Conservation (phyloP, 2,329 filamentous ascomycete species). For the Allantophomopsis cytisporea region DNA sequence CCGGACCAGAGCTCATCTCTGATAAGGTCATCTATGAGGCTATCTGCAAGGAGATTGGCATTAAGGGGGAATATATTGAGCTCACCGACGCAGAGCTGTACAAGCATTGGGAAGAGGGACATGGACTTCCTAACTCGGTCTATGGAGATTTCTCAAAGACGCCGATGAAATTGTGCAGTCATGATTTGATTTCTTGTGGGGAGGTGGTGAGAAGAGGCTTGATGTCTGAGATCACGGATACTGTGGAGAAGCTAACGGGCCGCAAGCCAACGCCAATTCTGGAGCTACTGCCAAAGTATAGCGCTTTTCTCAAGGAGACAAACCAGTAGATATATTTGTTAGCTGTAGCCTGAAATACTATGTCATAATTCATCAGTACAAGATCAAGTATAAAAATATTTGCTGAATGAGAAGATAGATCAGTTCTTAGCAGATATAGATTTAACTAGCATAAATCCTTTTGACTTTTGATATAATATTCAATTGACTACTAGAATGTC, state of each 20-base stretch:
- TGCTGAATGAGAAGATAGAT: too few species aligned
- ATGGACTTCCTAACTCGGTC: conserved; percentile 7
- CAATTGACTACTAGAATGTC: too few species aligned
- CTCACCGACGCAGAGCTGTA: conserved; percentile 8
- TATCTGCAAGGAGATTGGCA: conserved; percentile 9
- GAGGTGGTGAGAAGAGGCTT: conserved; percentile 3
- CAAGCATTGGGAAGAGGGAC: conserved; percentile 1
- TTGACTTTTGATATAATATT: too few species aligned
- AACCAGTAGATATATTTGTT: too few species aligned
- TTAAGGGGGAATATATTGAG: conserved; percentile 6
- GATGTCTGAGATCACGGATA: conserved; percentile 1
- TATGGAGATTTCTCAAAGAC: conserved; percentile 6
- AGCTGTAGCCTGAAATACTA: too few species aligned
- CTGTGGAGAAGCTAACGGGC: conserved; percentile 2
- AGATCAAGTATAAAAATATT: too few species aligned
- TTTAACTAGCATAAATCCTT: too few species aligned
- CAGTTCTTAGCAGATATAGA: too few species aligned
- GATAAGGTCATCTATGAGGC: conserved; percentile 9
- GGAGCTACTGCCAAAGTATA: not conserved
- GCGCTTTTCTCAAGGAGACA: not conserved
- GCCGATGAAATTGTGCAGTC: conserved; percentile 9
- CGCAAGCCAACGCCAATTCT: not conserved
- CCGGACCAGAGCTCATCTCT: conserved; percentile 8
- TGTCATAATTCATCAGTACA: too few species aligned
- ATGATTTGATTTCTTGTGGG: conserved; percentile 8